These are phyloP conservation scores for Geotrichum cucujoidarum DNA, from an alignment of 1,139 yeast genomes.

Conservation along the genomic window DNA sequence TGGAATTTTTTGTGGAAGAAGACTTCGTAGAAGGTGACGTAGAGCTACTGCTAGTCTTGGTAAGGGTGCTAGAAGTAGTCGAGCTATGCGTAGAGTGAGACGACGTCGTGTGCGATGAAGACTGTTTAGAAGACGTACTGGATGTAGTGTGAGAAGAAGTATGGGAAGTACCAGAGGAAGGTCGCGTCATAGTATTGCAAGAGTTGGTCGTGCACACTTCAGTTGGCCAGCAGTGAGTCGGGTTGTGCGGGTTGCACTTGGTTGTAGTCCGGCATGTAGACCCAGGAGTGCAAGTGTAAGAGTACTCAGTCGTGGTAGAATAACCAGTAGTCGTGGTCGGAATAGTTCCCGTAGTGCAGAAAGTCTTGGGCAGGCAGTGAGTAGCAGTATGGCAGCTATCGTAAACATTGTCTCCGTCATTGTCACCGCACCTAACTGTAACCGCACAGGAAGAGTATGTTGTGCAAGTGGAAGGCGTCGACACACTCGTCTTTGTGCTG, in stretches of 20 bases:
- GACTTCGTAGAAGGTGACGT: background rate
- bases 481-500: background rate
- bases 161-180: slow-evolving; percentile 24
- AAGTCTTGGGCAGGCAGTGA: slow-evolving; percentile 34
- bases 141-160: no score
- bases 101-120: no score
- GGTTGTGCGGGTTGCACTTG: slow-evolving; percentile 26
- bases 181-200: background rate
- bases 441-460: slow-evolving; percentile 5
- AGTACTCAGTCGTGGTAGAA: slow-evolving; percentile 4
- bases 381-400: slow-evolving; percentile 30
- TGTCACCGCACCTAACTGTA: background rate
- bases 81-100: no score
- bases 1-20: no score
- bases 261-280: slow-evolving; percentile 35
- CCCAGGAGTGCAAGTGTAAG: background rate
- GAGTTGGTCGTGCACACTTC: slow-evolving; percentile 11
- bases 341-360: slow-evolving; percentile 32
- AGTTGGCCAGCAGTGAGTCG: background rate
- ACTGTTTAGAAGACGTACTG: no score
- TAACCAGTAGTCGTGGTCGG: background rate
- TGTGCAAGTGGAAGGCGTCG: slow-evolving; percentile 5
- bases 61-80: no score
- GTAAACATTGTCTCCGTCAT: background rate
- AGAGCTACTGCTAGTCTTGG: background rate